These are phyloP conservation scores for Spatholobus suberectus DNA, from an alignment of 306 rosid genomes.

Conservation along the genomic window DNA sequence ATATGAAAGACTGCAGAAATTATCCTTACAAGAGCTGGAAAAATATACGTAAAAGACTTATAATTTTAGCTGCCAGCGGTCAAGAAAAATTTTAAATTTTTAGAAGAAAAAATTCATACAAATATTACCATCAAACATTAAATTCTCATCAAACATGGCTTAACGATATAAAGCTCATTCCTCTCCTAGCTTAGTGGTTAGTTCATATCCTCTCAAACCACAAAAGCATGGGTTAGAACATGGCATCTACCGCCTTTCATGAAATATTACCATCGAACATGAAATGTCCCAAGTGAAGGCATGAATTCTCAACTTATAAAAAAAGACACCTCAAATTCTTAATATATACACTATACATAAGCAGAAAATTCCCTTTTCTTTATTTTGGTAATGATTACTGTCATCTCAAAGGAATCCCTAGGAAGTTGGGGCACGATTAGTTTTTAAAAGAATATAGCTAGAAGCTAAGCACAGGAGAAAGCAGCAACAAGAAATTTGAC, in stretches of 20 bases:
- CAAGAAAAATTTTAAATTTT: neutral
- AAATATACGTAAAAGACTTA: neutral
- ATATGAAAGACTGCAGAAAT: constrained; percentile 16
- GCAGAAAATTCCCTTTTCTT: neutral
- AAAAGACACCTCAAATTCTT: neutral
- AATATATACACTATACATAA: neutral
- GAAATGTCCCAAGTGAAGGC: neutral
- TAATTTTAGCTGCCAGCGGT: neutral
- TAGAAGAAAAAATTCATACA: neutral
- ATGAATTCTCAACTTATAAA: neutral
- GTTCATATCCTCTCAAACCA: neutral
- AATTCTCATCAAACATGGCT: neutral
- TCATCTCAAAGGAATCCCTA: constrained; percentile 22
- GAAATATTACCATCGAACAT: neutral
- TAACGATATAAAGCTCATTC: neutral
- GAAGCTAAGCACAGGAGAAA: neutral
- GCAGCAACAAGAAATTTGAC: constrained; percentile 12
- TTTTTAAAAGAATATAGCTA: neutral
- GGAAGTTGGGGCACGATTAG: neutral
- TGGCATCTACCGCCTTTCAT: neutral
- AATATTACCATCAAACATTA: neutral
- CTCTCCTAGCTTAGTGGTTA: neutral
- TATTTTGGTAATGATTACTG: neutral
- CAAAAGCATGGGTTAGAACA: neutral
- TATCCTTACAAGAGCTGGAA: constrained; percentile 15